These are phyloP conservation scores for Dalbergia oliveri DNA, from an alignment of 306 rosid genomes.

Conservation along the genomic window DNA sequence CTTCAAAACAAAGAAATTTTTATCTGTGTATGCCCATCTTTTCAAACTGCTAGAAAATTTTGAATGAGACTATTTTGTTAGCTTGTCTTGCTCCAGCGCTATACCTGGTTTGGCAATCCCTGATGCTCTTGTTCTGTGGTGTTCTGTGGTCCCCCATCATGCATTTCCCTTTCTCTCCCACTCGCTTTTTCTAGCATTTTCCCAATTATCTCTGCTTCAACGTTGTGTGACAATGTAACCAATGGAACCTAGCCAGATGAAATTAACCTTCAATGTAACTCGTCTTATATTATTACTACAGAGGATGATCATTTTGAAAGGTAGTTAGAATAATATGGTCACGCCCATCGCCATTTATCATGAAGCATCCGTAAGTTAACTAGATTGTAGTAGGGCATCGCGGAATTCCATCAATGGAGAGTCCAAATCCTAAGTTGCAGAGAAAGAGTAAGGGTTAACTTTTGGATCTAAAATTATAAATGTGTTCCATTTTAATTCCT, in stretches of 20 bases:
- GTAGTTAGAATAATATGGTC: slow-evolving; percentile 1
- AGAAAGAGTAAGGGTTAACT: too few relatives aligned
- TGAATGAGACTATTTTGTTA: slow-evolving; percentile 48
- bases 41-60: slow-evolving; percentile 37
- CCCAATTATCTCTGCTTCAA: slow-evolving; percentile 32
- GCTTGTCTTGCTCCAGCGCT: slow-evolving; percentile 19
- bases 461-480: too few relatives aligned
- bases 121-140: slow-evolving; percentile 44
- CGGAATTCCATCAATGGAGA: background rate
- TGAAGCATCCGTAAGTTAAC: slow-evolving; percentile 3
- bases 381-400: background rate
- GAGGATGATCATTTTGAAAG: slow-evolving; percentile 7
- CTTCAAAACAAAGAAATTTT: background rate
- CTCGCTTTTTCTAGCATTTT: slow-evolving; percentile 27
- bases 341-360: slow-evolving; percentile 12
- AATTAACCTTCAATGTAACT: slow-evolving; percentile 19
- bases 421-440: background rate
- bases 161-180: background rate
- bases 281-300: background rate
- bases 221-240: slow-evolving; percentile 16
- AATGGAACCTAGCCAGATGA: slow-evolving; percentile 33
- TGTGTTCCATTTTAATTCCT: too few relatives aligned
- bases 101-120: slow-evolving; percentile 16
- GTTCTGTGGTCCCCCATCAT: slow-evolving; percentile 51
- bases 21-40: background rate